These are phyloP conservation scores for Blastobotrys terrestris DNA, from an alignment of 805 yeast genomes.

Conservation along the genomic window DNA sequence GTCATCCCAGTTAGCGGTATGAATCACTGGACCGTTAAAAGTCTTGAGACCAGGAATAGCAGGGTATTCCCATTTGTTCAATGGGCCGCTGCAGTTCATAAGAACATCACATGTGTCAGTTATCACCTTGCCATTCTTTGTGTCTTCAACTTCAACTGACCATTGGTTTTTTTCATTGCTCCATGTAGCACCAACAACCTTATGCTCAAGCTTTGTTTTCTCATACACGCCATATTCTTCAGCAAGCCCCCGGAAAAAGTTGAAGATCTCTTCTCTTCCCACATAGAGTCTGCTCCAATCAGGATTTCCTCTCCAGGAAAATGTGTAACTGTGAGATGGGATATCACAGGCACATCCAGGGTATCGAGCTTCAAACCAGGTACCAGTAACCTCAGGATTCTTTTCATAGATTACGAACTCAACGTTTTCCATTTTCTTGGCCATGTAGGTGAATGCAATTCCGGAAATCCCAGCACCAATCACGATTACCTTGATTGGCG, in stretches of 20 bases:
- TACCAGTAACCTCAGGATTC: constrained; percentile 23
- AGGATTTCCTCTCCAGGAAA: constrained; percentile 24
- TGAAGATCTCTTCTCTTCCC: constrained; percentile 17
- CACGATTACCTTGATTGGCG: constrained; percentile 13
- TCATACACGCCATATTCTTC: constrained; percentile 20
- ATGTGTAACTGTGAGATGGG: constrained; percentile 25
- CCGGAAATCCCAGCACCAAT: constrained; percentile 29
- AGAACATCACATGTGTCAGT: constrained; percentile 14
- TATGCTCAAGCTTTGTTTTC: constrained; percentile 17
- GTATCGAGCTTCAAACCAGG: constrained; percentile 21
- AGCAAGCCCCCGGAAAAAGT: constrained; percentile 20
- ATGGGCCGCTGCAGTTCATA: constrained; percentile 7
- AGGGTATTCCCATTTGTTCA: constrained; percentile 11
- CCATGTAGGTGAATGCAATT: constrained; percentile 16
- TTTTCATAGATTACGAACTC: constrained; percentile 23
- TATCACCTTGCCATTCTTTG: constrained; percentile 12
- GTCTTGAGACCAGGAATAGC: constrained; percentile 7
- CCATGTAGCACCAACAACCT: constrained; percentile 18
- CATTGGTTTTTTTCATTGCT: constrained; percentile 11
- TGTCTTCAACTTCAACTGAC: constrained; percentile 9
- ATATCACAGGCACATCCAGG: constrained; percentile 20
- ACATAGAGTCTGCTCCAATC: constrained; percentile 22
- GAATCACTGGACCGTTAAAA: constrained; percentile 13
- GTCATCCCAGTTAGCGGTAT: constrained; percentile 12
- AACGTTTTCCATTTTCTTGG: constrained; percentile 19